Evolutionary conservation across 2,329 filamentous ascomycete genomes (phyloP).

Genomic region (Botrytis deweyae): DNA sequence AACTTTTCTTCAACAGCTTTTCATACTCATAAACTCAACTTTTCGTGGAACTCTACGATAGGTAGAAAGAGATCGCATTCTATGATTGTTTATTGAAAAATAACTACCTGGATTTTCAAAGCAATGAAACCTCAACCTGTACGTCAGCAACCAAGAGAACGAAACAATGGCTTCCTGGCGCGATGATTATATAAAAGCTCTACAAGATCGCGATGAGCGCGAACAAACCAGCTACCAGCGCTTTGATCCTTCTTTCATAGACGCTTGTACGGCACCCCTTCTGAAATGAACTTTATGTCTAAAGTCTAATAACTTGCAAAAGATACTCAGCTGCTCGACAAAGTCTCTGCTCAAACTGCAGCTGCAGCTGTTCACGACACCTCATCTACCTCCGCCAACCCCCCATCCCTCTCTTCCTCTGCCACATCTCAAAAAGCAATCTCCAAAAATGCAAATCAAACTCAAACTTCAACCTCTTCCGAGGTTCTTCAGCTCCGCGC

Average conservation of each 20-base stretch:
- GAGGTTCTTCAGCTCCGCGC: constrained; percentile 55
- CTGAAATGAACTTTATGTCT: background rate
- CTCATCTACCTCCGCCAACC: constrained; percentile 26
- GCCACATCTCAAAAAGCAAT: constrained; percentile 39
- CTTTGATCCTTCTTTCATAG: constrained; percentile 65
- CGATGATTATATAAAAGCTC: constrained; percentile 74
- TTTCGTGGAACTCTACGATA: background rate
- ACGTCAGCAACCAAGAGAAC: constrained; percentile 21
- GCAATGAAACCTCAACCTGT: constrained; percentile 18
- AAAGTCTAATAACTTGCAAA: constrained; percentile 23
- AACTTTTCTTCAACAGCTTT: background rate
- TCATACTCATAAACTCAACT: background rate
- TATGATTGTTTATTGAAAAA: constrained; percentile 2
- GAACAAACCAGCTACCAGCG: constrained; percentile 61
- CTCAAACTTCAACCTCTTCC: constrained; percentile 32
- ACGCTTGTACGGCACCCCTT: constrained; percentile 64
- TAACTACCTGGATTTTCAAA: constrained; percentile 3
- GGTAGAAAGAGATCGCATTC: background rate
- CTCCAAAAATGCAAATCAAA: constrained; percentile 34
- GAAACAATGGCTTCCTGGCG: constrained; percentile 55
- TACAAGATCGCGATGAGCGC: constrained; percentile 69
- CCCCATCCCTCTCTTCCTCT: constrained; percentile 34
- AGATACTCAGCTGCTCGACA: constrained; percentile 68
- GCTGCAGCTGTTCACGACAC: constrained; percentile 47
- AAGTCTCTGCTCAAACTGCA: constrained; percentile 62